Evolutionary conservation across 129 eudicot species (phyloP), one percentile per base, ranked within the genome.

Genomic region (Chrysanthemum lavandulifolium): DNA sequence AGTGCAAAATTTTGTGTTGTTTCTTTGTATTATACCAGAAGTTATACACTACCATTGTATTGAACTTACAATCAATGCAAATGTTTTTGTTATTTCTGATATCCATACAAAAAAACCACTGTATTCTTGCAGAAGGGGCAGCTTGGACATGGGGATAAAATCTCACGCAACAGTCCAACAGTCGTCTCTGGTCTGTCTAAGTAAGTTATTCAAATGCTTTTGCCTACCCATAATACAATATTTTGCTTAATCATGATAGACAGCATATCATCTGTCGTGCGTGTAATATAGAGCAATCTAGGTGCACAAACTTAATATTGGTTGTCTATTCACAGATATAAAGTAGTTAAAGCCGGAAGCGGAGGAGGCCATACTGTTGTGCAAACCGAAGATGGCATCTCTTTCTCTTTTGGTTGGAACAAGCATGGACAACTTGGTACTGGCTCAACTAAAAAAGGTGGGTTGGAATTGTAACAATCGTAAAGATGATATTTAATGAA

Each of bases 351-450:
- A 47, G 98, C 96, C 10, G 96, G 69, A 15, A 79, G 87, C 81
- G 98, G 97, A 55, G 85, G 79, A 81, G 68, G 87, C 68, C 98
- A 93, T 74, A 83, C 96, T 8, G 96, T 90, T 53, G 87, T 93
- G 25, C 82, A 77, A 33, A 82, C 98, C 3, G 88, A 87, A 65
- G 96, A 93, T 45, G 96, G 90, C 25, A 54, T 66, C 43, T 85
- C 97, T 10, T 61, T 87, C 78, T 69, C 98, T 23, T 93, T 93
- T 79, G 98, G 98, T 31, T 93, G 98, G 96, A 93, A 93, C 75
- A 93, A 93, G 73, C 97, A 87, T 48, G 98, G 97, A 45, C 98
- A 93, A 81, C 89, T 93, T 61, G 98, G 98, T 67, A 73, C 90
- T 60, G 98, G 98, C 58, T 93, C 97, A 0, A 76, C 25, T 0